These are phyloP conservation scores for Chrysoporthe cubensis DNA, from an alignment of 2,329 filamentous ascomycete species.

Conservation along the genomic window DNA sequence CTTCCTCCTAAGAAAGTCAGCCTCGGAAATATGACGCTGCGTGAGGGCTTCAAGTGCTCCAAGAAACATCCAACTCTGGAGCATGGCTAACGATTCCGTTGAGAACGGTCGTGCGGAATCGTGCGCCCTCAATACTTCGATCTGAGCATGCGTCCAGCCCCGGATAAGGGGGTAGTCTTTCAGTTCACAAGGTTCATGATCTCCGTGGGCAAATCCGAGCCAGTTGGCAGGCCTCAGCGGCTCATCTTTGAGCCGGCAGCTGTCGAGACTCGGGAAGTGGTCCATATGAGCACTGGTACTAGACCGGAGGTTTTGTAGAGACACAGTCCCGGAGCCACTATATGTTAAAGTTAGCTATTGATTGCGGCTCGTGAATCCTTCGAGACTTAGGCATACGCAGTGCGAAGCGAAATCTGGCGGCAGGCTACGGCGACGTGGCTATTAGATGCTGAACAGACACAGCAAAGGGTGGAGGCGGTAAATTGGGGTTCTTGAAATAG, in stretches of 20 bases:
- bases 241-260: background rate
- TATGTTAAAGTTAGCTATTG: too few species aligned
- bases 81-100: background rate
- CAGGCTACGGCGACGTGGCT: too few species aligned
- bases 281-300: background rate
- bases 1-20: background rate
- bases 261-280: background rate
- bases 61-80: conserved; percentile 1
- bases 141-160: background rate
- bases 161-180: background rate
- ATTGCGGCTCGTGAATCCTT: too few species aligned
- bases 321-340: too few species aligned
- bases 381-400: too few species aligned
- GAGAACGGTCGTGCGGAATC: background rate
- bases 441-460: too few species aligned
- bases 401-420: too few species aligned
- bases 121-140: background rate
- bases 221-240: background rate
- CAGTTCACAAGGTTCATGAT: background rate
- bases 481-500: too few species aligned
- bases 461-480: too few species aligned
- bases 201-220: background rate
- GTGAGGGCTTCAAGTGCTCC: background rate
- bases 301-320: too few species aligned
- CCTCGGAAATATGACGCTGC: background rate